Percentiles rank a stretch among this genome's conserved stretches.
These are phyloP conservation scores for Taphrina betulina DNA, from an alignment of 1,139 yeast genomes.

Conservation along the genomic window DNA sequence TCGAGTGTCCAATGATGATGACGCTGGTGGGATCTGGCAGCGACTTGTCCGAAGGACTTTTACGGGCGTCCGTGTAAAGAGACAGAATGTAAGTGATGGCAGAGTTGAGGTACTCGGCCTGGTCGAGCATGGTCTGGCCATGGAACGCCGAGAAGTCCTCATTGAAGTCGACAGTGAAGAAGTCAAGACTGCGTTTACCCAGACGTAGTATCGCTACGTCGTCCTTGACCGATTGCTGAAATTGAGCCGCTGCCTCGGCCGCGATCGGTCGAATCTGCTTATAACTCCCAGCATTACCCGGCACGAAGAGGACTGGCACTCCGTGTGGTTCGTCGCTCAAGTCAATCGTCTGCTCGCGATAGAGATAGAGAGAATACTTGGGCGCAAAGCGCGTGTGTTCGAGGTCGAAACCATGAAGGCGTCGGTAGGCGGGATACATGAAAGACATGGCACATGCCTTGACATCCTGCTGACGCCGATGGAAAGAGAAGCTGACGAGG, in stretches of 20 bases:
- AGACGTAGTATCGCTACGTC: slow-evolving; percentile 17
- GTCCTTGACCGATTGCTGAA: slow-evolving; percentile 34
- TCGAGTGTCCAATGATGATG: slow-evolving; percentile 83
- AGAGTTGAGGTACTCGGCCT: slow-evolving; percentile 88
- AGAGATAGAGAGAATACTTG: slow-evolving; percentile 76
- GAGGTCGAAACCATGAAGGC: slow-evolving; percentile 68
- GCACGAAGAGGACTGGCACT: slow-evolving; percentile 84
- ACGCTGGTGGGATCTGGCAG: slow-evolving; percentile 62
- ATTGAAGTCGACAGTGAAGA: slow-evolving; percentile 74
- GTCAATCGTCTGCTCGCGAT: slow-evolving; percentile 58
- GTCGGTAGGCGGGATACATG: slow-evolving; percentile 65
- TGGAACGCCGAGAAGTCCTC: slow-evolving; percentile 97
- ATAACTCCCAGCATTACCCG: slow-evolving; percentile 96
- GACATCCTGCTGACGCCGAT: slow-evolving; percentile 37
- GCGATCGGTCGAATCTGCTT: slow-evolving; percentile 92
- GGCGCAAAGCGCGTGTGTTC: slow-evolving; percentile 70
- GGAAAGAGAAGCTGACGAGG: slow-evolving; percentile 35
- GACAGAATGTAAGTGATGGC: slow-evolving; percentile 74
- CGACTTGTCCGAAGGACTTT: slow-evolving; percentile 39
- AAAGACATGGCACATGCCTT: slow-evolving; percentile 40
- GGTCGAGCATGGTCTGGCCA: slow-evolving; percentile 89
- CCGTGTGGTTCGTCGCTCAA: slow-evolving; percentile 55
- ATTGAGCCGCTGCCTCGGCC: slow-evolving; percentile 51
- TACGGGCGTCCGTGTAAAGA: slow-evolving; percentile 52
- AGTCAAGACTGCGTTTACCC: slow-evolving; percentile 38